Base-by-base conservation (phyloP, 805 yeast species). In the Blastobotrys peoriensis region DNA sequence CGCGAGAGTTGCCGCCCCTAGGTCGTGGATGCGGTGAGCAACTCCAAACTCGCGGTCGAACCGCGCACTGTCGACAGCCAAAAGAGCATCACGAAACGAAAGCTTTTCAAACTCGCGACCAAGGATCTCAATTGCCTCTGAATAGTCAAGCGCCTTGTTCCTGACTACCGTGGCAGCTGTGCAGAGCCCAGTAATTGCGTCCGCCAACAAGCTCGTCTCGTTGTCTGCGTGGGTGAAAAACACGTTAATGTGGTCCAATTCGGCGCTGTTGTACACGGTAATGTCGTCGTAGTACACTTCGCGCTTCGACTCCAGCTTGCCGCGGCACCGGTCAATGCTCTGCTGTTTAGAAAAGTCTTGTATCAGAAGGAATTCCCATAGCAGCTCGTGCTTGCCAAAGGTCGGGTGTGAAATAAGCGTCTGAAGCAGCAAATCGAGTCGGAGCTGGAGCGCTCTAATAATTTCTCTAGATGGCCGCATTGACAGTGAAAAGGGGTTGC, bases 381-480 rank as follows among this genome's bases (percentile, higher is more conserved):
- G 33, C 6, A 70, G 51, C 25, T 64, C 71, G 47, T 69, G 66
- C 3, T 62, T 55, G 3, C 56, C 38, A 15, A 67, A 55, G 3
- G 65, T 58, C 10, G 65, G 65, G 50, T 66, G 78, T 36, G 64
- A 58, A 4, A 63, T 47, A 3, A 79, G 49, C n/a, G 68, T 58
- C 16, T 69, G 61, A 10, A 83, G 56, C 28, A 79, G 63, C 5
- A 71, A 50, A 51, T 81, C 81, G 28, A 81, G 50, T 28, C 66
- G 62, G 30, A 71, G 68, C 17, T 78, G 58, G 28, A 76, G 60
- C 27, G 73, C 66, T 23, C 59, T 49, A 48, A 54, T 47, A 16
- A 56, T 48, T 38, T 58, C 52, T 15, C 65, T 43, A 2, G 62
- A 53, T 19, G 62, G 57, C 46, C 57, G 41, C 25, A 64, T 45